Evolutionary conservation across 1,139 yeast species (phyloP), one percentile per base, ranked within the genome.

Genomic region (Geotrichum histeridarum): DNA sequence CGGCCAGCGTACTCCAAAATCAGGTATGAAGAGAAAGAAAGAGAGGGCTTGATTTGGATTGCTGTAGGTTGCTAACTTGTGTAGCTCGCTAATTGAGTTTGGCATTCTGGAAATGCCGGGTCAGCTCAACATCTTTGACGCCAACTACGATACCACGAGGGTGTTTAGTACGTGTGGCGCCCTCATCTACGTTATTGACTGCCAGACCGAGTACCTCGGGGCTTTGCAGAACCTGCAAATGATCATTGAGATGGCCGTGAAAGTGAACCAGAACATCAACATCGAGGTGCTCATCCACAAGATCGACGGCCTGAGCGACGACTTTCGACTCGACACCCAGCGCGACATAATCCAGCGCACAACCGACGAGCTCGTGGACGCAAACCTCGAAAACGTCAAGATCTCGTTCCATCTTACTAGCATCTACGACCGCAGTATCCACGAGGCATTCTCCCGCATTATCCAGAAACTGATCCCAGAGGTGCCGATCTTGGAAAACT

Each of bases 71-170:
- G 33, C 33, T 42, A 35, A 37, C 22, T 51, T 9, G 1, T 12
- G 4, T 9, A 72, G 74, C 33, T 87, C 96, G 8, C 76, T 93
- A 55, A 87, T 91, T 45, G 95, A 90, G 66, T 75, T 93, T 54
- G 85, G 91, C 12, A 93, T 93, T n/a, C 88, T 90, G 86, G 99
- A 93, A 67, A 75, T 93, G 32, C 99, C 99, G 0, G 99, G 98
- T 0, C 98, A 93, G 69, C 72, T 91, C 60, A 89, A 90, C 67
- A 82, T 88, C 66, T 88, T 89, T 67, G 96, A 90, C 63, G 93
- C 95, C 4, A 69, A 74, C 32, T 84, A 84, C 63, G 97, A 91
- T 64, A 81, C 88, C 14, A 91, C 85, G 60, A 75, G 84, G 57
- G 72, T 87, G 43, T 91, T 91, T 66, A 78, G 85, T 51, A 83